A percentile compares a stretch with the other conserved stretches of the same genome.
These are phyloP conservation scores for Claviceps fusiformis DNA, from an alignment of 2,329 filamentous ascomycete genomes.

Conservation along the genomic window DNA sequence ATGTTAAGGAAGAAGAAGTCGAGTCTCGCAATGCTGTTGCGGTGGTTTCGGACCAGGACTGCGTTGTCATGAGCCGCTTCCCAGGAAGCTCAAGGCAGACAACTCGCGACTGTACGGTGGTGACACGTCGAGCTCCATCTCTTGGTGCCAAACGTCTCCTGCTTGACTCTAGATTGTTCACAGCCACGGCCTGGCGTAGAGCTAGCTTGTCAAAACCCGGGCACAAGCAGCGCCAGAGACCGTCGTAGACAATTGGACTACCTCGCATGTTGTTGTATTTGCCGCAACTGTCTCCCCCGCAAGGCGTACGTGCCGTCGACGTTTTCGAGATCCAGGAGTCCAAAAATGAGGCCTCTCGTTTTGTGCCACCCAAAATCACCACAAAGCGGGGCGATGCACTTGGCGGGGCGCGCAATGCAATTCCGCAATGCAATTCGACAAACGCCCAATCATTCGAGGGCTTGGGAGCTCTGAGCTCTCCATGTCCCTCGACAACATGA, in stretches of 20 bases:
- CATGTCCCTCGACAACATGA: neutral
- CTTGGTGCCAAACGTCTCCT: neutral
- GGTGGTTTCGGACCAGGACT: neutral
- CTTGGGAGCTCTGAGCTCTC: no score
- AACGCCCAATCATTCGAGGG: no score
- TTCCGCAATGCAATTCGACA: no score
- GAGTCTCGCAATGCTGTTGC: neutral
- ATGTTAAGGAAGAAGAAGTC: no score
- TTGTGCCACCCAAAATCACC: neutral
- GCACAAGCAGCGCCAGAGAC: slow-evolving; percentile 51
- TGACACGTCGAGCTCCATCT: slow-evolving; percentile 1
- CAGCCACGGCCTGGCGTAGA: slow-evolving; percentile 19
- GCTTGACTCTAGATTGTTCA: neutral
- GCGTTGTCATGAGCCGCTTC: neutral
- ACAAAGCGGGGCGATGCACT: slow-evolving; percentile 15
- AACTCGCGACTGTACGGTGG: neutral
- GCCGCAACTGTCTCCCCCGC: no score
- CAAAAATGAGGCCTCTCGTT: neutral
- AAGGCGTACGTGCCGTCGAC: no score
- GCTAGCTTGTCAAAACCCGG: slow-evolving; percentile 34
- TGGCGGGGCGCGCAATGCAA: slow-evolving; percentile 11
- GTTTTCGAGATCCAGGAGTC: no score
- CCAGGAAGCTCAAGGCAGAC: neutral
- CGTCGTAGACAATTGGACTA: slow-evolving; percentile 31
- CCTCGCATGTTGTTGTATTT: slow-evolving; percentile 14